Conservation (phyloP, 345 rosid species). For the Aquilaria yunnanensis region DNA sequence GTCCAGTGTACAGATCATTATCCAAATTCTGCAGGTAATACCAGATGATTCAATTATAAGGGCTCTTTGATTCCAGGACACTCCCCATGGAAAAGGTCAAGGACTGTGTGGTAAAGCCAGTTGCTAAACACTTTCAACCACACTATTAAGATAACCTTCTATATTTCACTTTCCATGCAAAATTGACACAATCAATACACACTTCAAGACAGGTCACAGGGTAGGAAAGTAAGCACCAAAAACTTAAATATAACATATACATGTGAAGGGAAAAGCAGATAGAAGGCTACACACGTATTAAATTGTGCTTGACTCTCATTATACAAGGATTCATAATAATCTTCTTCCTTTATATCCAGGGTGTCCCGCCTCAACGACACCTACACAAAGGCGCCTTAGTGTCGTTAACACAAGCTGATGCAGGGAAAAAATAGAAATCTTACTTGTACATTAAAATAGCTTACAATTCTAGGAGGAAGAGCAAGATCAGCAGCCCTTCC, state of each 20-base stretch:
- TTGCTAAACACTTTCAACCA: neutral
- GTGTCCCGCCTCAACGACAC: slow-evolving; percentile 75
- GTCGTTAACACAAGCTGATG: no score
- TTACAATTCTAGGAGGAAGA: slow-evolving; percentile 91
- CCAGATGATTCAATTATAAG: no score
- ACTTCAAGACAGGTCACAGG: no score
- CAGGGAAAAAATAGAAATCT: neutral
- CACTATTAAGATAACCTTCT: neutral
- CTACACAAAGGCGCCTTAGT: slow-evolving; percentile 27
- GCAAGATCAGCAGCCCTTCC: slow-evolving; percentile 99
- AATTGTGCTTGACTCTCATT: slow-evolving; percentile 86
- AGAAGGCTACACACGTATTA: slow-evolving; percentile 55
- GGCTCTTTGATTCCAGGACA: no score
- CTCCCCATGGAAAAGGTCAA: slow-evolving; percentile 9
- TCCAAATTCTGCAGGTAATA: no score
- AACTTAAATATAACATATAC: no score
- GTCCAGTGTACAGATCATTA: no score
- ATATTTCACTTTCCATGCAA: slow-evolving; percentile 1
- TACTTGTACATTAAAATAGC: slow-evolving; percentile 16
- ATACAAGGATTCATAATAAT: slow-evolving; percentile 79
- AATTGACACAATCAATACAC: neutral
- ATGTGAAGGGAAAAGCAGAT: slow-evolving; percentile 2
- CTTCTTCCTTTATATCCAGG: slow-evolving; percentile 75
- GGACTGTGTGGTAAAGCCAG: slow-evolving; percentile 1
- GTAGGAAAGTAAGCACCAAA: no score